These are phyloP conservation scores for Atkinsonella texensis DNA, from an alignment of 2,329 filamentous ascomycete genomes.

Conservation along the genomic window DNA sequence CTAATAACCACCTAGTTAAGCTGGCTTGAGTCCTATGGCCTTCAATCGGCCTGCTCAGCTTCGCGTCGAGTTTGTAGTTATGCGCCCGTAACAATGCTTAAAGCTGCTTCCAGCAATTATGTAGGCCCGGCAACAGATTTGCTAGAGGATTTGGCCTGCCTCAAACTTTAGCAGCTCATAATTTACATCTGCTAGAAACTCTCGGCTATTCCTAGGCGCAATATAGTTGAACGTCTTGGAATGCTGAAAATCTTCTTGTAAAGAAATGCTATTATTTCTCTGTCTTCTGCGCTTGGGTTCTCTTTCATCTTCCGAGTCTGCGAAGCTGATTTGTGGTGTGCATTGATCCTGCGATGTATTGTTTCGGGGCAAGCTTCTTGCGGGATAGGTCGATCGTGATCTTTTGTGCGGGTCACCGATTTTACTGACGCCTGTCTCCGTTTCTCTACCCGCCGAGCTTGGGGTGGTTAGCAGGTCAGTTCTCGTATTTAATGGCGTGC, in stretches of 20 bases:
- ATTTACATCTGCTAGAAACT: neutral
- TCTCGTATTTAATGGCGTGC: neutral
- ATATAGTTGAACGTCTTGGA: neutral
- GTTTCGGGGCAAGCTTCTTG: neutral
- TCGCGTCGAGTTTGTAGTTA: too few species aligned
- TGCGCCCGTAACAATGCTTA: too few species aligned
- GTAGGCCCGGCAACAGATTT: too few species aligned
- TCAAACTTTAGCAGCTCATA: neutral
- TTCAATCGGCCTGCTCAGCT: too few species aligned
- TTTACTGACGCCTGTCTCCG: neutral
- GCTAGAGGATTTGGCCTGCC: too few species aligned
- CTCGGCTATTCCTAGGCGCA: neutral
- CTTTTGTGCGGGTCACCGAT: neutral
- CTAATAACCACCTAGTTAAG: too few species aligned
- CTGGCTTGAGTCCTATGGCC: too few species aligned
- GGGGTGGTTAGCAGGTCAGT: neutral
- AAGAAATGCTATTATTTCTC: too few species aligned
- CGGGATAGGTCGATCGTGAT: neutral
- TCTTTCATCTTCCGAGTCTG: neutral
- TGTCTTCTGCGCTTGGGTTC: neutral
- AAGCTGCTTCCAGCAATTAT: too few species aligned
- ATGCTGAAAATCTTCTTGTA: neutral
- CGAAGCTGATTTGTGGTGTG: neutral
- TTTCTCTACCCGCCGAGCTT: neutral
- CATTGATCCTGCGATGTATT: neutral